Evolutionary conservation across 2,329 filamentous ascomycete species (phyloP), one percentile per base, ranked within the genome.

Genomic region (Sporothrix pallida): DNA sequence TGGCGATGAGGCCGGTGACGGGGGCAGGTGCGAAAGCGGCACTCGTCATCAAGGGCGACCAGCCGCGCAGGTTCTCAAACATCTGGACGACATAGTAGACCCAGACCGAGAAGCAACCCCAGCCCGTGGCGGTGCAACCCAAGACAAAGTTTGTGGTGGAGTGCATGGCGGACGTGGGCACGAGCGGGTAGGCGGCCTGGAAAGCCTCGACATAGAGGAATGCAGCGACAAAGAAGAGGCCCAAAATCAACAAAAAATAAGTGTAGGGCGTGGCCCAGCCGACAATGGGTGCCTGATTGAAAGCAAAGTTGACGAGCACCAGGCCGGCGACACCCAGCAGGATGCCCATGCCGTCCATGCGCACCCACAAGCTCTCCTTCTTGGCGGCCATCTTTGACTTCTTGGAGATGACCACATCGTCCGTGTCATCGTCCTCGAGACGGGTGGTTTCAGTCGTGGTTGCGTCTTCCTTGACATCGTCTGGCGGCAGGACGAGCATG

Each of bases 271-370:
- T 81, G 9, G 79, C 74, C 87, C 87, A 89, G 1, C 86, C 86
- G 15, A 86, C 85, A 4, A 86, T 81, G 0, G 86, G 85, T 0
- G 86, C 87, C 78, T 89, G 87, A 77, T 89, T 90, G 83, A 87
- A 89, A 2, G 87, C 85, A 73, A 90, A 85, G 77, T 90, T 89
- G 78, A 89, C 81, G 5, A 90, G 79, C 0, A 88, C 81, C 63
- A 90, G 80, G 0, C 83, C 86, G 0, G 82, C 80, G 26, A 89
- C 83, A 2, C 87, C 87, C 1, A 81, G 74, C 1, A 78, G 0
- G 70, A 78, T 79, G 50, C 79, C 79, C 26, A 31, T 42, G 9
- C 54, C 78, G 73, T 80, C 79, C 48, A 80, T 75, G 62, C 77
- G 77, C 52, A 71, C 67, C 78, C 78, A 80, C 13, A 80, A 73